phyloP scores from a whole-genome alignment of 345 rosid species.

The Streptanthus diversifolius region DNA sequence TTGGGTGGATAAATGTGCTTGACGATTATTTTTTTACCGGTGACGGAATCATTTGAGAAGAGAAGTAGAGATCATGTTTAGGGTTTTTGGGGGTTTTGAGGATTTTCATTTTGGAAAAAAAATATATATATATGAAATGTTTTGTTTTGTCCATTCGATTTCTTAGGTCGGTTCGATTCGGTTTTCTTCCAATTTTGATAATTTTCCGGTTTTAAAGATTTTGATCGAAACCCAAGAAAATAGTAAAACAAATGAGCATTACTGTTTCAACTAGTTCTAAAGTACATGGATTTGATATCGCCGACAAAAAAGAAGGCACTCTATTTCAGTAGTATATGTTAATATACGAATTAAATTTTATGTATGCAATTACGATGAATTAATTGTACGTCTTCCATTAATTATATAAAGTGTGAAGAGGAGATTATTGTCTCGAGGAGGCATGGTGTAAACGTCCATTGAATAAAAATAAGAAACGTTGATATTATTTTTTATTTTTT shows the following conservation, averaged over 20 bases:
- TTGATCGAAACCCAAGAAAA: background rate
- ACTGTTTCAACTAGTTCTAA: too few species aligned
- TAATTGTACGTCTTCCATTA: too few species aligned
- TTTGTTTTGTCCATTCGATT: background rate
- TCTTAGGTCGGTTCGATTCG: conserved; percentile 1
- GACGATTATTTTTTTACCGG: too few species aligned
- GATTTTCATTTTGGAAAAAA: background rate
- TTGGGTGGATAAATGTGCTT: background rate
- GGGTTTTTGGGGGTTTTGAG: conserved; percentile 18
- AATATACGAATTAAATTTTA: too few species aligned
- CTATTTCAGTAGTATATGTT: too few species aligned
- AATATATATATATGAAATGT: background rate
- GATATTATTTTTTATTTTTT: too few species aligned
- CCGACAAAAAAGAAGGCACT: too few species aligned
- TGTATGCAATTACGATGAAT: too few species aligned
- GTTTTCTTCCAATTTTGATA: background rate
- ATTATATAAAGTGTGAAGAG: background rate
- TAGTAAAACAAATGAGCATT: background rate
- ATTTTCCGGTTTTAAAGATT: background rate
- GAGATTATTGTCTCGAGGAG: background rate
- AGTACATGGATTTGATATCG: too few species aligned
- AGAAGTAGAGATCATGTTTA: background rate
- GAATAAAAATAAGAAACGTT: background rate
- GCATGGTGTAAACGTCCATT: background rate
- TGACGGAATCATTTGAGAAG: background rate